Evolutionary conservation across 192 early-diverging fungal species (phyloP), one percentile per base, ranked within the genome.

Genomic region (Entomortierella lignicola): DNA sequence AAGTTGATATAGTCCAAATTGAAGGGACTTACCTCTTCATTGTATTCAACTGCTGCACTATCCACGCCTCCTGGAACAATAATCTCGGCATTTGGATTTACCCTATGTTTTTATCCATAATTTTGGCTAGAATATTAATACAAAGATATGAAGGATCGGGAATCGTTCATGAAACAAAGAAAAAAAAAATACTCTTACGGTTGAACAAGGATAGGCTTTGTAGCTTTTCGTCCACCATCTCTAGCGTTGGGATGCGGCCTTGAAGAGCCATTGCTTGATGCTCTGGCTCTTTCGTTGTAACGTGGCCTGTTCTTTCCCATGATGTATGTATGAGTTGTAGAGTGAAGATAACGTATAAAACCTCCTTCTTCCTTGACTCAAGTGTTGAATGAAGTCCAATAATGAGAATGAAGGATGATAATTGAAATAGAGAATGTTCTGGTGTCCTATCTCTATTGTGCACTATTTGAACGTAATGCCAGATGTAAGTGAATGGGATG

Each of bases 231-330:
- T 39, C 87, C 87, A 31, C 87, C 86, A 57, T 88, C 81, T 62
- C 87, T 71, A 31, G 87, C 83, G 51, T 75, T 81, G 20, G 83
- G 74, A 56, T 89, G 86, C 43, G 85, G 69, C 13, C 64, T 83
- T 31, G 83, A 84, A 1, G 75, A 26, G 30, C 71, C 70, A 37
- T 72, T 74, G 25, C 84, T 82, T 26, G 87, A 89, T 10, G 83
- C 68, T 51, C 87, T 70, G 17, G 87, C 87, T 55, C 88, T 85
- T 63, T 86, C 84, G 57, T 89, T 89, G 48, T 83, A 89, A 32
- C 87, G 81, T 65, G 87, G 82, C 54, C 85, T 66, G 25, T 80
- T 66, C 82, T 83, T 81, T 55, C 87, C 87, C 87, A 89, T 89
- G 39, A 0, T 55, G 12, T 26, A 26, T 44, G 25, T 26, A 26